Evolutionary conservation across 2,329 filamentous ascomycete species (phyloP), one percentile per base, ranked within the genome.

Genomic region (Paracoccidioides lutzii): DNA sequence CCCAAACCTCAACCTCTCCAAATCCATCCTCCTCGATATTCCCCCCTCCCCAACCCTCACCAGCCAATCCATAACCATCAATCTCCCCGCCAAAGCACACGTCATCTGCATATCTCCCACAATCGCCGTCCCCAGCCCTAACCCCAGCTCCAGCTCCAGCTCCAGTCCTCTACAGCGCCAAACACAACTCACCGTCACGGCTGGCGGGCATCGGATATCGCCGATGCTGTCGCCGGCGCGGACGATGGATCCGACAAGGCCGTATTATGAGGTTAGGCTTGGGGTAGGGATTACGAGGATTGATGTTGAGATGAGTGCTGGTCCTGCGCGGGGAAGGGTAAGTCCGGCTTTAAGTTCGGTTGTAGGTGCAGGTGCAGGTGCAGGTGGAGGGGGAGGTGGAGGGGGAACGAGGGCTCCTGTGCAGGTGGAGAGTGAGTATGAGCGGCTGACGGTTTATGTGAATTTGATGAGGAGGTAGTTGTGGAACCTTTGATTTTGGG

Each of bases 281-380:
- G 78, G 81, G 32, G 78, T 80, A 1, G 89, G 88, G 5, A 78
- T 89, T 52, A 95, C 93, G 62, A 79, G 84, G 48, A 79, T 95
- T 52, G 85, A 90, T 63, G 78, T 94, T 6, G 86, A 91, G 63
- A 76, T 91, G 57, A 81, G 90, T 60, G 87, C 86, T 0, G 83
- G 84, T 5, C 77, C 88, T 59, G 81, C 79, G 0, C 80, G 76
- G 9, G 33, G 32, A 12, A 33, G n/a, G n/a, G 38, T 5, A 12
- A 32, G n/a, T 8, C n/a, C 38, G 46, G 38, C 22, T 12, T 50
- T 7, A 12, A 12, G 7, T 5, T 33, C 33, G 3, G 33, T 15
- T 22, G n/a, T 12, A 37, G 46, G 38, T 38, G n/a, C 15, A n/a
- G n/a, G n/a, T 22, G n/a, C 8, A 37, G 46, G 38, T 38, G n/a